These are phyloP conservation scores for Brassica juncea DNA, from an alignment of 345 rosid species.

Conservation along the genomic window DNA sequence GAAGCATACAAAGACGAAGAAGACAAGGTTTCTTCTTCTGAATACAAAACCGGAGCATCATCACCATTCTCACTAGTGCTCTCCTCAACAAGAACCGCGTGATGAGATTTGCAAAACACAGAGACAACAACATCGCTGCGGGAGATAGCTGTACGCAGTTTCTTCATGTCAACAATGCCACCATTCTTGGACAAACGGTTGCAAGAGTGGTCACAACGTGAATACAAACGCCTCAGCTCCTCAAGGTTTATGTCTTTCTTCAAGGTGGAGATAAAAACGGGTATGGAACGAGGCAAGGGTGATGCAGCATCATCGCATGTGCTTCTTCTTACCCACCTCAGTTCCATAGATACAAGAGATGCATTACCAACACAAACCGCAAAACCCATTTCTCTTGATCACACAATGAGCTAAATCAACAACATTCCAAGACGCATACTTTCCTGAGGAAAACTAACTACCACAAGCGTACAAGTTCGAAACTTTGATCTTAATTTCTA, in stretches of 20 bases:
- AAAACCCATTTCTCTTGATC: constrained; percentile 32
- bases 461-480: background rate
- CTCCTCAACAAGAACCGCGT: constrained; percentile 7
- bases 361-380: constrained; percentile 26
- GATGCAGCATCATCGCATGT: constrained; percentile 25
- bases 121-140: constrained; percentile 68
- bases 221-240: constrained; percentile 53
- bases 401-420: constrained; percentile 12
- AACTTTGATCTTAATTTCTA: background rate
- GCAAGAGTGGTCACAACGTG: constrained; percentile 65
- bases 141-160: constrained; percentile 66
- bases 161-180: constrained; percentile 46
- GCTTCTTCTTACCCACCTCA: constrained; percentile 51
- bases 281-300: constrained; percentile 40
- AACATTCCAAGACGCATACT: constrained; percentile 2
- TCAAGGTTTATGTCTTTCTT: constrained; percentile 53
- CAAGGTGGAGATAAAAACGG: constrained; percentile 62
- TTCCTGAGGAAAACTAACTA: constrained; percentile 21
- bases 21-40: constrained; percentile 19
- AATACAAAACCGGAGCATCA: background rate
- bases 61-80: background rate
- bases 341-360: constrained; percentile 46
- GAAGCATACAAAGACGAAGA: constrained; percentile 18
- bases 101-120: constrained; percentile 58
- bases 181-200: constrained; percentile 53